These are phyloP conservation scores for Lactarius deliciosus DNA, from an alignment of 768 basidiomycete genomes.

Conservation along the genomic window DNA sequence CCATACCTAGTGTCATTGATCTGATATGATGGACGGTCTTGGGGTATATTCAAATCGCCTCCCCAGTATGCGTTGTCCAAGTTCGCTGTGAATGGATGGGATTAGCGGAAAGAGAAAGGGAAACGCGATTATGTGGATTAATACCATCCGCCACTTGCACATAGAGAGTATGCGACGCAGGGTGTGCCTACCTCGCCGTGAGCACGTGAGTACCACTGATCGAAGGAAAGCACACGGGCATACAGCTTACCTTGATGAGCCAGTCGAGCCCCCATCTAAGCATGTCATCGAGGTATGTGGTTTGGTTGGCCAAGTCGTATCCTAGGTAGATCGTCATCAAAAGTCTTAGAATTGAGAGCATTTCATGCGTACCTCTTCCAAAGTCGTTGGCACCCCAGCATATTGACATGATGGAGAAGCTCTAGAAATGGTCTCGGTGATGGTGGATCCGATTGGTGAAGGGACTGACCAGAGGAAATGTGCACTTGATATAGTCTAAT, in stretches of 20 bases:
- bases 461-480: conserved; percentile 70
- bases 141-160: conserved; percentile 72
- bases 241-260: conserved; percentile 73
- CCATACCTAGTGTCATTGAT: conserved; percentile 64
- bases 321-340: conserved; percentile 42
- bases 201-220: background rate
- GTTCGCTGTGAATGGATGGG: conserved; percentile 40
- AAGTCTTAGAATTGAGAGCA: background rate
- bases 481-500: conserved; percentile 83
- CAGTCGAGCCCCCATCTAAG: conserved; percentile 90
- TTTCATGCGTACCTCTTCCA: conserved; percentile 57
- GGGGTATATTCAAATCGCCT: conserved; percentile 75
- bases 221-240: background rate
- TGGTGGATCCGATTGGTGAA: conserved; percentile 6
- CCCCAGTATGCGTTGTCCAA: conserved; percentile 87
- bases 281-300: conserved; percentile 88
- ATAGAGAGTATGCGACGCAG: conserved; percentile 65
- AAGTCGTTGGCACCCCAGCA: conserved; percentile 90
- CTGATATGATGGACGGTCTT: conserved; percentile 70
- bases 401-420: conserved; percentile 79
- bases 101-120: conserved; percentile 11
- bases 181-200: conserved; percentile 63
- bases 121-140: conserved; percentile 25
- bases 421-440: conserved; percentile 41
- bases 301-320: conserved; percentile 84